Base-by-base conservation (phyloP, 805 yeast species). In the Saturnispora galanensis region DNA sequence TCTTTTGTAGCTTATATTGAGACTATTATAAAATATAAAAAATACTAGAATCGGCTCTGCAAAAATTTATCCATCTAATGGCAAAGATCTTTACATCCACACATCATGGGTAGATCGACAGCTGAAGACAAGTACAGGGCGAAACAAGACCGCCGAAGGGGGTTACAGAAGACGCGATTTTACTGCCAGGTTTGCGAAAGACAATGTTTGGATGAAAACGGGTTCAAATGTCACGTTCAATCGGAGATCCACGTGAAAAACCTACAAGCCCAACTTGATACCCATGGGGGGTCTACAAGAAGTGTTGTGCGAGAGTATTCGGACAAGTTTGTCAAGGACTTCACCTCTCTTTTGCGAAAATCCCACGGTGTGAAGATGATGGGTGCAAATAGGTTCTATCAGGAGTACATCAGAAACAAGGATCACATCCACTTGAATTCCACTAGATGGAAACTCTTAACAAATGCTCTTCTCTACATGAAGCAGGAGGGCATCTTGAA, bases 181-280 rank as follows among this genome's bases (percentile, higher is more conserved):
- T 94, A 88, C 63, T 93, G 99, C 62, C 97, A 83, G 60, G 72
- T 86, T 3, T 93, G 99, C 57, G 77, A 73, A 58, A 87, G 90
- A 56, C 99, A 93, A 64, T 89, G 97, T 60, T 68, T 97, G 45
- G 99, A 94, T 60, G 95, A 84, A 50, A 90, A 93, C 64, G 99
- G 98, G 21, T 93, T 84, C 68, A 82, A 84, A 55, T 83, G 90
- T 55, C 99, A 93, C 60, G 71, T 81, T n/a, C 70, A 72, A 50
- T 79, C 95, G n/a, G 86, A 84, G 38, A 69, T 84, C 1, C 99
- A 93, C 58, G 62, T 74, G 39, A 73, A 76, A 15, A 76, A 74
- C 42, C 73, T 84, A 37, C 62, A 70, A 1, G 33, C 36, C 15
- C 67, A 70, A 5, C 60, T 77, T 5, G 71, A 73, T 0, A 63